Base-by-base conservation (phyloP, 2,329 filamentous ascomycete species). In the Diplocarpon mali region DNA sequence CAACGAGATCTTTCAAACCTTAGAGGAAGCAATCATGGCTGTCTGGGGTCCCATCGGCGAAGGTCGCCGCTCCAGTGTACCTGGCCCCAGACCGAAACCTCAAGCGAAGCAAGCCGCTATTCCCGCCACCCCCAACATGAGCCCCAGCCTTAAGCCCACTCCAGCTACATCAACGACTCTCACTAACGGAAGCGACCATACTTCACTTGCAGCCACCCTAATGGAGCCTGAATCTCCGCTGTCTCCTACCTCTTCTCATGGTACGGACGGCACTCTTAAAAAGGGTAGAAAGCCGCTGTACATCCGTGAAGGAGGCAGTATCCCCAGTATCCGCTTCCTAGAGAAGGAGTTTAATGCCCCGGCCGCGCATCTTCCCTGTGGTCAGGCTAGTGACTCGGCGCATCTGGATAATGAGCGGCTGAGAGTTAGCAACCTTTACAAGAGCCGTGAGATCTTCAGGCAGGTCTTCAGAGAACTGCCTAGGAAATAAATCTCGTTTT, bases 381-480 rank as follows among this genome's bases (percentile, higher is more conserved):
- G 93, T 0, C 89, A 95, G 65, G 88, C 90, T 11, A 95, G 86
- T 56, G 92, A 98, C 60, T 81, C 82, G 41, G 92, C 90, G 14
- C 92, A 98, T 73, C 66, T 98, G 64, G 86, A 94, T 59, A 96
- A 98, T 58, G 92, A 98, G 71, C 69, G 92, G n/a, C 69, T 98
- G 63, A 72, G 92, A 42, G 69, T 98, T 45, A 68, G 85, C 55
- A 98, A 98, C 64, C 61, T 98, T 56, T 77, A 88, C 49, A 95
- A 94, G 67, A 92, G 87, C 52, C 78, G 89, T 52, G 87, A 92
- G 64, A 95, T 98, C 48, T 92, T 98, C 56, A 81, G 80, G 50
- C 76, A 78, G 60, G 86, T 96, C 5, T 98, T 98, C 42, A 56
- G 55, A 38, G 57, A 62, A 42, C 51, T 63, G 20, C 60, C 60